Evolutionary conservation across 805 yeast genomes (phyloP).

Genomic region (Myxozyma lipomycoides): DNA sequence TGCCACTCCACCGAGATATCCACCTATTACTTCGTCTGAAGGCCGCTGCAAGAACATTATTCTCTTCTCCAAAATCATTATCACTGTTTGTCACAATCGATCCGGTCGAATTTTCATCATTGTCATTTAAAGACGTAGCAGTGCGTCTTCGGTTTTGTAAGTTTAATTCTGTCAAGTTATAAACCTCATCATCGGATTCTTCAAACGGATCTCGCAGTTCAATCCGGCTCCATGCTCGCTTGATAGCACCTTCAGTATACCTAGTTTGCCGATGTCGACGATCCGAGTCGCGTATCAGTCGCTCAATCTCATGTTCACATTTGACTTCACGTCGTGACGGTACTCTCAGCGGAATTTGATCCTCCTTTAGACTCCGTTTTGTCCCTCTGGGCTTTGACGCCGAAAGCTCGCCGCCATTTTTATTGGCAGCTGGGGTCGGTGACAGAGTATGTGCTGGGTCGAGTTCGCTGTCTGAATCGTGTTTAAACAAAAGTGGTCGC

Average conservation of each 20-base stretch:
- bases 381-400: background rate
- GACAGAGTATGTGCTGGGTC: background rate
- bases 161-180: constrained; percentile 21
- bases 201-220: constrained; percentile 37
- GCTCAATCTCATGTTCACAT: constrained; percentile 30
- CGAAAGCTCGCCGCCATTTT: background rate
- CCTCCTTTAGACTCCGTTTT: background rate
- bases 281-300: constrained; percentile 26
- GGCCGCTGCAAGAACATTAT: constrained; percentile 26
- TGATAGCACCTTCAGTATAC: constrained; percentile 31
- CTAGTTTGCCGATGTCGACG: constrained; percentile 29
- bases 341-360: constrained; percentile 5
- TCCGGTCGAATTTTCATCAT: constrained; percentile 14
- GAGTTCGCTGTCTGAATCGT: background rate
- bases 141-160: constrained; percentile 21
- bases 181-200: constrained; percentile 37
- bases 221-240: constrained; percentile 33
- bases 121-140: constrained; percentile 19
- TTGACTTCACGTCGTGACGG: constrained; percentile 9
- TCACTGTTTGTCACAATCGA: too few relatives aligned
- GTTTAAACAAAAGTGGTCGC: background rate
- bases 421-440: background rate
- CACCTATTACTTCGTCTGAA: constrained; percentile 32
- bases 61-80: constrained; percentile 35
- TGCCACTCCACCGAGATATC: constrained; percentile 30